Percentiles rank a stretch among this genome's conserved stretches.
Conservation (phyloP, 108 stramenopile genomes). For the Nannochloropsis salina region DNA sequence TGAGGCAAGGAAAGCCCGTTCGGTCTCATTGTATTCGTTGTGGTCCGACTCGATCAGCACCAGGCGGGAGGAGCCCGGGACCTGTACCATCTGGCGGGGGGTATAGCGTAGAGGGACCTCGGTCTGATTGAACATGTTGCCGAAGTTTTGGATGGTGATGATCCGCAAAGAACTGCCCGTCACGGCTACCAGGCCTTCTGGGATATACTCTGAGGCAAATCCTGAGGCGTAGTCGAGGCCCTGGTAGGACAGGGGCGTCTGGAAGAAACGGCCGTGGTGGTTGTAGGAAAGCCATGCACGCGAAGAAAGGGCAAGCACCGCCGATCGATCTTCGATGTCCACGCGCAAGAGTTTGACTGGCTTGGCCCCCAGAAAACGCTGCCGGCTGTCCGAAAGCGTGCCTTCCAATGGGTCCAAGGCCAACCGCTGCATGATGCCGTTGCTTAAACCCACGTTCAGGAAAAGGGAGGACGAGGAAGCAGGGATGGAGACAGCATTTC, state of each 20-base stretch:
- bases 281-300: slow-evolving; percentile 83
- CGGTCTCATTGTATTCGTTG: slow-evolving; percentile 75
- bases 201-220: slow-evolving; percentile 69
- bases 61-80: slow-evolving; percentile 67
- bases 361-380: slow-evolving; percentile 81
- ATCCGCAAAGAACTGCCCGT: slow-evolving; percentile 81
- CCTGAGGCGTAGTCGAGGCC: slow-evolving; percentile 78
- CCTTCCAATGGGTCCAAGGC: slow-evolving; percentile 80
- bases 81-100: slow-evolving; percentile 76
- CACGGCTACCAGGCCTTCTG: slow-evolving; percentile 91
- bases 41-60: slow-evolving; percentile 90
- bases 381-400: slow-evolving; percentile 73
- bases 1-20: slow-evolving; percentile 54
- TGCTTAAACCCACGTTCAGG: slow-evolving; percentile 77
- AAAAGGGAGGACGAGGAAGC: slow-evolving; percentile 38
- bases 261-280: slow-evolving; percentile 47
- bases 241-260: slow-evolving; percentile 86
- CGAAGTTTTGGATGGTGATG: slow-evolving; percentile 69
- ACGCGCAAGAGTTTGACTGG: slow-evolving; percentile 81
- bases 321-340: slow-evolving; percentile 59
- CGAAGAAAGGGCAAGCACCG: slow-evolving; percentile 79
- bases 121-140: slow-evolving; percentile 81
- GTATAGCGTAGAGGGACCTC: slow-evolving; percentile 73
- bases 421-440: slow-evolving; percentile 76
- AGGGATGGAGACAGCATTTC: background rate